Evolutionary conservation across 345 rosid species (phyloP).

Genomic region (Eucalyptus victrix): DNA sequence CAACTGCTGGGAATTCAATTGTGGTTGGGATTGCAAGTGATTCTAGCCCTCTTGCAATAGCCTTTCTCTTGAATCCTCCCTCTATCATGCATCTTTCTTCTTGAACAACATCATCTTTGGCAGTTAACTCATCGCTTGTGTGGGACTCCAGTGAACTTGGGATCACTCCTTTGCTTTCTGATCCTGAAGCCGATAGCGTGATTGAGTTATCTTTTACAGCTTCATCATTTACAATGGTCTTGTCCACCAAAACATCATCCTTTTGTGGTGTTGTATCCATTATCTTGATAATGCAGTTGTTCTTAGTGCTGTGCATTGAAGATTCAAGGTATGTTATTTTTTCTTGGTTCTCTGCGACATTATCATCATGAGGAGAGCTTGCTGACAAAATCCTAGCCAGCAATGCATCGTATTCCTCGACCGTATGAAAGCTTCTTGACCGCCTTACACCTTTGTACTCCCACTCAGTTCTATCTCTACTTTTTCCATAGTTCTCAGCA

Average conservation of each 20-base stretch:
- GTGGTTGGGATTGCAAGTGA: slow-evolving; percentile 9
- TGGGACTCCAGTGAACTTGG: neutral
- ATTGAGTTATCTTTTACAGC: neutral
- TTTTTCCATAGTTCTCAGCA: neutral
- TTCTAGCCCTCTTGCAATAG: slow-evolving; percentile 11
- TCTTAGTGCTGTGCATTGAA: neutral
- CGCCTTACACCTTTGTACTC: neutral
- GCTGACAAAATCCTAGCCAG: neutral
- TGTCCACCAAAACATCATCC: neutral
- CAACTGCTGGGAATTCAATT: slow-evolving; percentile 11
- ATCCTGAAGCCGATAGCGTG: neutral
- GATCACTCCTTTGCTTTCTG: neutral
- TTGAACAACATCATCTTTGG: neutral
- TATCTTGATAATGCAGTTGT: neutral
- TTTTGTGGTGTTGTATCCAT: neutral
- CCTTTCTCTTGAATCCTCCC: slow-evolving; percentile 12
- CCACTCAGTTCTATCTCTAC: neutral
- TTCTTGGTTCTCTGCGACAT: neutral
- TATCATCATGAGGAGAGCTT: neutral
- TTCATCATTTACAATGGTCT: neutral
- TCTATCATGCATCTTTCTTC: neutral
- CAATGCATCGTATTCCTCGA: slow-evolving; percentile 21
- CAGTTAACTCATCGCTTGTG: neutral
- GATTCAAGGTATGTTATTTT: neutral
- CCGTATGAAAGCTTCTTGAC: slow-evolving; percentile 19